phyloP scores from a whole-genome alignment of 2,329 filamentous ascomycete species.

The Lasiodiplodia hormozganensis region DNA sequence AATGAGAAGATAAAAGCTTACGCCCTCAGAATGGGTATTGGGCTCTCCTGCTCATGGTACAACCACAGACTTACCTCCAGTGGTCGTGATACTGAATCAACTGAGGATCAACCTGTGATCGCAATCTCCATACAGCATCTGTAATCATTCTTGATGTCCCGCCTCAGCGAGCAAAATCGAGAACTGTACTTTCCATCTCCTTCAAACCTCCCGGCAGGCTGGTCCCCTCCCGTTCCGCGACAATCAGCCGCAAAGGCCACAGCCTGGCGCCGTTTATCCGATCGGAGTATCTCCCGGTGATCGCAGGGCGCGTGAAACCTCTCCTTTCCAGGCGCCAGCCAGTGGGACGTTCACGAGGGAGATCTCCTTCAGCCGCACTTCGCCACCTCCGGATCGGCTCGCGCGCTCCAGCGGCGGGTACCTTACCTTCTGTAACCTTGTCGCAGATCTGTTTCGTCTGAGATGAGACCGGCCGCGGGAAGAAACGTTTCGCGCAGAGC shows the following conservation, averaged over 20 bases:
- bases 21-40: background rate
- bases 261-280: background rate
- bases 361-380: background rate
- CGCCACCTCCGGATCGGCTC: background rate
- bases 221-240: background rate
- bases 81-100: background rate
- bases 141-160: background rate
- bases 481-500: background rate
- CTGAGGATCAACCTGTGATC: background rate
- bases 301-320: background rate
- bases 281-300: background rate
- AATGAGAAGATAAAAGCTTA: background rate
- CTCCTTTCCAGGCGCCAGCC: background rate
- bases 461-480: background rate
- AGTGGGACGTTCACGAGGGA: constrained; percentile 5
- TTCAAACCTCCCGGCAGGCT: background rate
- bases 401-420: background rate
- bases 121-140: background rate
- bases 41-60: background rate
- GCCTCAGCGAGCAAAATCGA: background rate
- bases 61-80: background rate
- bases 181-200: background rate
- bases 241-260: constrained; percentile 8
- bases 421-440: background rate
- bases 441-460: background rate